Evolutionary conservation across 805 yeast species (phyloP).

Genomic region (Hanseniaspora hatyaiensis): DNA sequence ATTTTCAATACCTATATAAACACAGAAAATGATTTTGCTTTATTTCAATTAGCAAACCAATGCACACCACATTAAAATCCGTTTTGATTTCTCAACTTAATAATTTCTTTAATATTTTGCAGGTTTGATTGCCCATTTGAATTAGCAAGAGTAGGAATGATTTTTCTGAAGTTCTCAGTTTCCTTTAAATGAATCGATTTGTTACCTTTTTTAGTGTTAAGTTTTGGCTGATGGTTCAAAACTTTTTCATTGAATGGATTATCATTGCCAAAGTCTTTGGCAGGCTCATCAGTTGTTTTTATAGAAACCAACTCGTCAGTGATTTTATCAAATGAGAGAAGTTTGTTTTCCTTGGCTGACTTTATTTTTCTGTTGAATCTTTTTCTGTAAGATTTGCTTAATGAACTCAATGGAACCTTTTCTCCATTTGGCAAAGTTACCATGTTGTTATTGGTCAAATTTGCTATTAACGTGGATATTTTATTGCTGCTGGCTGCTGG

Average conservation of each 20-base stretch:
- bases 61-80: constrained; percentile 1
- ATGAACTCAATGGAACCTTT: constrained; percentile 1
- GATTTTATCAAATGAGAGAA: constrained; percentile 34
- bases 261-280: constrained; percentile 1
- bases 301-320: constrained; percentile 15
- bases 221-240: constrained; percentile 39
- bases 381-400: constrained; percentile 30
- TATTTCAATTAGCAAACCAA: too few species aligned
- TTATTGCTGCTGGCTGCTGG: constrained; percentile 30
- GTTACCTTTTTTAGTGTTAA: constrained; percentile 43
- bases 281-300: constrained; percentile 1
- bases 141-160: constrained; percentile 31
- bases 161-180: constrained; percentile 44
- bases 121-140: constrained; percentile 43
- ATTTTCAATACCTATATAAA: too few species aligned
- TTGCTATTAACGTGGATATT: constrained; percentile 31
- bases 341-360: constrained; percentile 56
- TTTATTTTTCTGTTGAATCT: constrained; percentile 49
- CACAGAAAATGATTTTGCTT: too few species aligned
- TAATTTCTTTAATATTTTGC: constrained; percentile 51
- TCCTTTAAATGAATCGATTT: constrained; percentile 48
- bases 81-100: constrained; percentile 28
- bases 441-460: constrained; percentile 24
- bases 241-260: neutral
- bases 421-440: constrained; percentile 17